phyloP scores from a whole-genome alignment of 257 asterid species.

The Scutellaria baicalensis region DNA sequence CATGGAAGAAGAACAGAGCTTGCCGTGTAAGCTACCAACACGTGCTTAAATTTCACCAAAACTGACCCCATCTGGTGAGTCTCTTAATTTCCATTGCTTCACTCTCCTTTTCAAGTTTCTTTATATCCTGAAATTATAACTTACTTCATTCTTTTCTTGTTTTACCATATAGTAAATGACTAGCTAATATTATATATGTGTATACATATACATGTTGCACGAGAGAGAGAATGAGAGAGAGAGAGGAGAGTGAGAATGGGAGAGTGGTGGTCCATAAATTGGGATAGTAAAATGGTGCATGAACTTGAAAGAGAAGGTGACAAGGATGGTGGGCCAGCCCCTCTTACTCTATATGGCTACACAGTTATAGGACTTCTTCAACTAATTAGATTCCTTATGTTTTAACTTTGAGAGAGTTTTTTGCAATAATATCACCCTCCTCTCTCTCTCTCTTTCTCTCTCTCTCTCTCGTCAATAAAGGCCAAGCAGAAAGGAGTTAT shows the following conservation, averaged over 20 bases:
- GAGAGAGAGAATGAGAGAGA: not conserved
- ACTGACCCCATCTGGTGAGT: slow-evolving; percentile 23
- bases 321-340: slow-evolving; percentile 26
- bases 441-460: not conserved
- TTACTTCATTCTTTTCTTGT: not conserved
- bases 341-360: slow-evolving; percentile 8
- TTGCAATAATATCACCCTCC: not conserved
- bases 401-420: not conserved
- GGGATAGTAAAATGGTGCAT: slow-evolving; percentile 17
- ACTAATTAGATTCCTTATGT: slow-evolving; percentile 21
- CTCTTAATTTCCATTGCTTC: not conserved
- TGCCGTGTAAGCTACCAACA: slow-evolving; percentile 46
- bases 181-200: too few species aligned
- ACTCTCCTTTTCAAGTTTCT: not conserved
- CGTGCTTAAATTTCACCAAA: slow-evolving; percentile 20
- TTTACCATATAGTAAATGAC: not conserved
- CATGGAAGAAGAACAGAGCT: slow-evolving; percentile 21
- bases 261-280: slow-evolving; percentile 27
- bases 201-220: not conserved
- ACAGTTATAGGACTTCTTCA: not conserved
- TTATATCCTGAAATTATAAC: not conserved
- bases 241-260: slow-evolving; percentile 16
- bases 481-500: not conserved
- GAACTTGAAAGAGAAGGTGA: slow-evolving; percentile 26
- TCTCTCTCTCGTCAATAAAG: not conserved